Conservation (phyloP, 176 grass and related monocot species). For the Hyparrhenia diplandra region DNA sequence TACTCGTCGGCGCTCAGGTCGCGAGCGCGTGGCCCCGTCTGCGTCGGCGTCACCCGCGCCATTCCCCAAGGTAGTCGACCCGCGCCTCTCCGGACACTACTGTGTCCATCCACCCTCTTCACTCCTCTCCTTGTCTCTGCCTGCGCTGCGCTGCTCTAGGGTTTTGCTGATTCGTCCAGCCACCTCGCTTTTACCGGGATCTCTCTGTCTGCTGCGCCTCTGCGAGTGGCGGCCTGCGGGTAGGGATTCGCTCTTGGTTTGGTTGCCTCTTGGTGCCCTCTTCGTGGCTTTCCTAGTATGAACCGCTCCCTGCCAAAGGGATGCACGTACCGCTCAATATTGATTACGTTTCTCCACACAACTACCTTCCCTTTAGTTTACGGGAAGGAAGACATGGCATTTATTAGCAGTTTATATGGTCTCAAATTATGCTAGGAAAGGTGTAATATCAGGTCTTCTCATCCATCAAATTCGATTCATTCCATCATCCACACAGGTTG, state of each 20-base stretch:
- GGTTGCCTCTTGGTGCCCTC: not conserved
- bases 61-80: constrained; percentile 41
- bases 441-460: not conserved
- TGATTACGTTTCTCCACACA: not conserved
- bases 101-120: too few species aligned
- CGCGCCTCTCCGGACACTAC: not conserved
- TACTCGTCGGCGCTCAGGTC: constrained; percentile 80
- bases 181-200: not conserved
- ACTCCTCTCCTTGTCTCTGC: not conserved
- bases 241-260: not conserved
- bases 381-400: too few species aligned
- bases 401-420: not conserved
- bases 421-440: not conserved
- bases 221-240: not conserved
- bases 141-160: constrained; percentile 11
- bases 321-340: not conserved
- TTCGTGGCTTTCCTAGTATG: not conserved
- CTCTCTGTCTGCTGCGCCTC: not conserved
- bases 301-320: not conserved
- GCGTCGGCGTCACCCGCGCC: constrained; percentile 65
- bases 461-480: not conserved
- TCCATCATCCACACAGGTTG: not conserved
- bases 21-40: constrained; percentile 49
- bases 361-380: too few species aligned
- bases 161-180: constrained; percentile 1